A percentile compares a stretch with the other conserved stretches of the same genome.
These are phyloP conservation scores for Rhodosporidiobolus odoratus DNA, from an alignment of 768 basidiomycete species.

Conservation along the genomic window DNA sequence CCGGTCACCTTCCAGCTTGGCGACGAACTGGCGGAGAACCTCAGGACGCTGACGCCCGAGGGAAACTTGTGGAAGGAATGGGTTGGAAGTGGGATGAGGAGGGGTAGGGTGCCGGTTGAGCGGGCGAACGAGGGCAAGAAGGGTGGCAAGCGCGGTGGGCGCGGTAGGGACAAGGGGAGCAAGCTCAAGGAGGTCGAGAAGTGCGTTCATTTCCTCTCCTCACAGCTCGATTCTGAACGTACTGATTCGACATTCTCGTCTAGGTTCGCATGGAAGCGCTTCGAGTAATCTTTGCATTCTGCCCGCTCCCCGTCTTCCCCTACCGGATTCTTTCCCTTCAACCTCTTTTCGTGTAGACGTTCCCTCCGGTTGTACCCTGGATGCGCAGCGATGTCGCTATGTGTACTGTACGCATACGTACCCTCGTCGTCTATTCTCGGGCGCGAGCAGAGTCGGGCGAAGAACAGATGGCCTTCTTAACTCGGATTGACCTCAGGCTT, in stretches of 20 bases:
- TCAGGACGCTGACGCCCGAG: constrained; percentile 40
- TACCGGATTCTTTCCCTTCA: constrained; percentile 7
- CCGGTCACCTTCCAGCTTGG: constrained; percentile 39
- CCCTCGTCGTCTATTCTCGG: neutral
- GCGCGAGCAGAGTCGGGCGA: neutral
- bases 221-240: neutral
- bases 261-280: constrained; percentile 34
- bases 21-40: constrained; percentile 41
- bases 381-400: neutral
- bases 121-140: constrained; percentile 37
- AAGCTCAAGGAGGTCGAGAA: constrained; percentile 30
- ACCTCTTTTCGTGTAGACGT: too few species aligned
- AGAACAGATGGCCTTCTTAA: neutral
- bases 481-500: too few species aligned
- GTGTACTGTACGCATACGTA: constrained; percentile 14
- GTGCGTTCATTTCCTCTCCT: neutral
- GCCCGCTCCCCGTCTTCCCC: constrained; percentile 39
- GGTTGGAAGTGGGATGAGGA: constrained; percentile 38
- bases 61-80: constrained; percentile 43
- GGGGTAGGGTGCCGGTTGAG: constrained; percentile 36
- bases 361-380: too few species aligned
- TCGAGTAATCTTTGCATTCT: neutral
- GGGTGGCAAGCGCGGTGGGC: constrained; percentile 36
- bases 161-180: constrained; percentile 36
- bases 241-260: neutral